These are phyloP conservation scores for Lecanicillium sp. DNA, from an alignment of 2,329 filamentous ascomycete genomes.

Conservation along the genomic window DNA sequence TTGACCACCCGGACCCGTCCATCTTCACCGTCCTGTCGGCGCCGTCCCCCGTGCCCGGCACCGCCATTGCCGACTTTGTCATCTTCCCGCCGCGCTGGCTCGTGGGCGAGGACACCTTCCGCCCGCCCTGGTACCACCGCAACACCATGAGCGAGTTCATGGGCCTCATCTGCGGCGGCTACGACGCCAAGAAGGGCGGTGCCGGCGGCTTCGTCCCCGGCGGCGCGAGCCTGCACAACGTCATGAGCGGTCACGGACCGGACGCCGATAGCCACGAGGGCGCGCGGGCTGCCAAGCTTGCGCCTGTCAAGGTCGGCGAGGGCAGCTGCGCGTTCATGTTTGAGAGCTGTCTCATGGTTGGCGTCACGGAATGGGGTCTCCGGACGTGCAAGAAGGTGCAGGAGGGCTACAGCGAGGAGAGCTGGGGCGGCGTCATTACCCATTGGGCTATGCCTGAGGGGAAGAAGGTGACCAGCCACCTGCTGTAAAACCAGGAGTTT, in stretches of 20 bases:
- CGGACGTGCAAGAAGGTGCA: conserved; percentile 51
- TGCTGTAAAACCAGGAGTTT: conserved; percentile 11
- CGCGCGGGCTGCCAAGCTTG: conserved; percentile 45
- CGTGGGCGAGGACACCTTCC: conserved; percentile 61
- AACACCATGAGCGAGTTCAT: conserved; percentile 62
- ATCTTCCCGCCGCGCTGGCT: conserved; percentile 68
- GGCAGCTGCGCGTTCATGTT: conserved; percentile 64
- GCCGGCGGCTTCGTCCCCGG: conserved; percentile 48
- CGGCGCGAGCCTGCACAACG: conserved; percentile 58
- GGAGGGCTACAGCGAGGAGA: conserved; percentile 70
- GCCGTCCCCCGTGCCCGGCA: conserved; percentile 51
- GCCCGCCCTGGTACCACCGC: conserved; percentile 65
- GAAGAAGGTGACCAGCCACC: conserved; percentile 17
- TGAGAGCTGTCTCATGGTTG: conserved; percentile 61
- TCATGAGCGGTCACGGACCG: conserved; percentile 61
- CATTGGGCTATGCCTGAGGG: conserved; percentile 47
- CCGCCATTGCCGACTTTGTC: conserved; percentile 63
- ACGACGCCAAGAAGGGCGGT: conserved; percentile 53
- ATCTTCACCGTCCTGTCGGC: conserved; percentile 69
- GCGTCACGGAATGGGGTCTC: conserved; percentile 63
- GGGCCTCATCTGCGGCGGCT: conserved; percentile 50
- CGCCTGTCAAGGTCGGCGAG: conserved; percentile 49
- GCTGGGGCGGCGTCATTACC: conserved; percentile 63
- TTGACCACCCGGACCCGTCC: conserved; percentile 70
- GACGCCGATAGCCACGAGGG: conserved; percentile 50